Base-by-base conservation (phyloP, 768 basidiomycete species). In the Cantharellus anzutake region DNA sequence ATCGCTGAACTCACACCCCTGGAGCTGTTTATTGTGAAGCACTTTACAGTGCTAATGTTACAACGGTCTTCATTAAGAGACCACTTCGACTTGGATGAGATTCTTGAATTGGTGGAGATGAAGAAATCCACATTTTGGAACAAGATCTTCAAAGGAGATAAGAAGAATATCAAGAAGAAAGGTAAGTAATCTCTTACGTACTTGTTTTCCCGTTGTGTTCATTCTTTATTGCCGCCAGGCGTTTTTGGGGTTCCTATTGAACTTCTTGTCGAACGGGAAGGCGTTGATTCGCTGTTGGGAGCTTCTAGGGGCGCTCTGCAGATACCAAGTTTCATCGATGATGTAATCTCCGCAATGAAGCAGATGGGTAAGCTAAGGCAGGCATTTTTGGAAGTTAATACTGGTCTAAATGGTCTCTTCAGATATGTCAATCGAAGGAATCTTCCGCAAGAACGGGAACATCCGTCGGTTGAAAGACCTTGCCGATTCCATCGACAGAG, bases 381-480 rank as follows among this genome's bases (percentile, higher is more conserved):
- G 63, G n/a, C 37, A 11, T 59, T 41, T 50, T 41, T 37, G 34
- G 11, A 42, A 20, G 38, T 58, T 61, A 29, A 62, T 50, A 53
- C 41, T 39, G 41, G 58, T 48, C 40, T 60, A 50, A 20, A 16
- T 48, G 41, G 7, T 59, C 40, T 40, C 52, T 41, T 55, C 64
- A 98, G 96, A 99, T 73, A 92, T 99, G 89, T 98, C 96, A 4
- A 78, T 99, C 44, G 96, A 98, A 72, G 96, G 96, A 60, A 94
- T 99, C 64, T 99, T 99, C 78, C 80, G 96, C 59, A 92, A 93
- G 74, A 96, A 93, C 67, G 96, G 96, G 58, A 98, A 98, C 69
- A 98, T 98, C 67, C 80, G 91, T 58, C 81, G 91, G 61, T 75
- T 97, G 62, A 89, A 88, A 68, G 88, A 93, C 65, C 76, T 96